Conservation (phyloP, 495 filamentous ascomycete genomes). For the Penicillium angulare region DNA sequence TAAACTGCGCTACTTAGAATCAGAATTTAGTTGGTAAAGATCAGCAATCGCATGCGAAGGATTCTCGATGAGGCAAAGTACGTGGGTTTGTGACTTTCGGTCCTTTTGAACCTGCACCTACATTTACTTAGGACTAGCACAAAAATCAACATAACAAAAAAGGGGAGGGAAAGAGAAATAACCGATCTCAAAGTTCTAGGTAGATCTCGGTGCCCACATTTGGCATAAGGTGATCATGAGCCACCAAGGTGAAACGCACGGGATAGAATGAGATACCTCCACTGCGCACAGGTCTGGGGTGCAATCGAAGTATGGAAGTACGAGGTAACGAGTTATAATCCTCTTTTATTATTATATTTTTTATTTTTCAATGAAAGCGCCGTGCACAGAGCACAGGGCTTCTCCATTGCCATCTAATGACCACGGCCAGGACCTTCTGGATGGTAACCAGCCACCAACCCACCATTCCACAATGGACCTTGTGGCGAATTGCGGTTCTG, state of each 20-base stretch:
- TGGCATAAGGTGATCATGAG: not conserved
- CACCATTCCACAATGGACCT: too few species aligned
- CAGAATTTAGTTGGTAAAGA: not conserved
- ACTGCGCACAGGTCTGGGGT: not conserved
- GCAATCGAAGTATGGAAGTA: conserved; percentile 5
- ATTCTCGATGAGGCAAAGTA: not conserved
- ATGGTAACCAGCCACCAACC: too few species aligned
- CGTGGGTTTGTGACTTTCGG: too few species aligned
- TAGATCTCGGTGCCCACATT: not conserved
- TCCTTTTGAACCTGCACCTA: too few species aligned
- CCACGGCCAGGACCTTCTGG: conserved; percentile 14
- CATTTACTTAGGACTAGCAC: too few species aligned
- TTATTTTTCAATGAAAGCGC: not conserved
- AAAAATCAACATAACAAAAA: not conserved
- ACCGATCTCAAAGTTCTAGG: not conserved
- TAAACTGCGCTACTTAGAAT: not conserved
- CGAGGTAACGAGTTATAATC: conserved; percentile 1
- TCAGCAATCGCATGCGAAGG: not conserved
- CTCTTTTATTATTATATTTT: not conserved
- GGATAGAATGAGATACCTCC: not conserved
- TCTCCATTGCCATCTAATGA: conserved; percentile 3
- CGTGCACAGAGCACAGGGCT: conserved; percentile 10
- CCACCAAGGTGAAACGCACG: not conserved
- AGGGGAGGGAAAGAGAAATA: not conserved
- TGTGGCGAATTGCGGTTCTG: conserved; percentile 25